These are phyloP conservation scores for Globisporangium viniferum DNA, from an alignment of 352 stramenopile species.

Conservation along the genomic window DNA sequence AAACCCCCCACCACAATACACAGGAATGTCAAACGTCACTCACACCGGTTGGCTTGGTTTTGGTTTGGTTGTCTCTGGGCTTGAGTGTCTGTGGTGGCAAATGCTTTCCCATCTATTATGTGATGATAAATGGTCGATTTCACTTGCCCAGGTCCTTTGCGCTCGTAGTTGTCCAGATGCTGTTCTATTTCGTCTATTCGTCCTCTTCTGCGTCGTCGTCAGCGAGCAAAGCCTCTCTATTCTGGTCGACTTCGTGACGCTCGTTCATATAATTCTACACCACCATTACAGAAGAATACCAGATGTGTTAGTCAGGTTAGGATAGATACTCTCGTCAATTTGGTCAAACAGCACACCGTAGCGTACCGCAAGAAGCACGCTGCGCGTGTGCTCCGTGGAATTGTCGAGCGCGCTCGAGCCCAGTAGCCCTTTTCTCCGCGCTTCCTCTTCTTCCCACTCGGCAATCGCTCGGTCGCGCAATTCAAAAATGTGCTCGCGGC, in stretches of 20 bases:
- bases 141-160: neutral
- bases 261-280: constrained; percentile 72
- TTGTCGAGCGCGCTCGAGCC: constrained; percentile 52
- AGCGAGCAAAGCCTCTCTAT: constrained; percentile 31
- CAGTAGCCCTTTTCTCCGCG: constrained; percentile 56
- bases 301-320: neutral
- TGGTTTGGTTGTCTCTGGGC: neutral
- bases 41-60: neutral
- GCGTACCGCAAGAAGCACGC: constrained; percentile 69
- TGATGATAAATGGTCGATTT: neutral
- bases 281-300: constrained; percentile 2
- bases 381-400: constrained; percentile 57
- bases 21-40: constrained; percentile 1
- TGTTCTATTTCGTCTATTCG: constrained; percentile 15
- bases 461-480: constrained; percentile 63
- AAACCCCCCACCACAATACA: constrained; percentile 14
- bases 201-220: constrained; percentile 43
- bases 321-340: neutral
- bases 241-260: constrained; percentile 63
- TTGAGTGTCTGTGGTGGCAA: neutral
- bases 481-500: constrained; percentile 67
- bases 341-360: constrained; percentile 18
- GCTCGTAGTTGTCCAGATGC: neutral
- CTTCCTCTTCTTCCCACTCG: constrained; percentile 79
- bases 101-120: constrained; percentile 4